Conservation (phyloP, 2,329 filamentous ascomycete species). For the Cordyceps cicadae region DNA sequence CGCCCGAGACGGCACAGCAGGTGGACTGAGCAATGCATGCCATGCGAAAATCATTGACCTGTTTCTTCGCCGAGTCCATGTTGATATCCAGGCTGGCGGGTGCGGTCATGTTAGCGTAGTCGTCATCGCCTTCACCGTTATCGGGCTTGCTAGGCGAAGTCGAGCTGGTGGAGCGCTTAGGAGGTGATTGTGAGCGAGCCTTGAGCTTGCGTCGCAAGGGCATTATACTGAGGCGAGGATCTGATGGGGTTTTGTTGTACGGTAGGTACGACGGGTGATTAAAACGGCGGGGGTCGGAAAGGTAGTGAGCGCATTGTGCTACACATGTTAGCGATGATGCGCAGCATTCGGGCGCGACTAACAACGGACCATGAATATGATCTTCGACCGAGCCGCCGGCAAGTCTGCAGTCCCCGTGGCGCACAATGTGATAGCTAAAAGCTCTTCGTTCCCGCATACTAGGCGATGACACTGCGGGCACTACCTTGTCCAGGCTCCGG, state of each 20-base stretch:
- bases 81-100: background rate
- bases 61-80: background rate
- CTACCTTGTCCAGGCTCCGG: background rate
- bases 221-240: background rate
- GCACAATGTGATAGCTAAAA: background rate
- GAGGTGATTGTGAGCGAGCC: background rate
- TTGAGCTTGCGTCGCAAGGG: background rate
- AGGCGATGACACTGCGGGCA: background rate
- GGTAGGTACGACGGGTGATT: background rate
- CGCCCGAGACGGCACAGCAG: constrained; percentile 15
- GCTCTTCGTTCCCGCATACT: background rate
- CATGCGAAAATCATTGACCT: background rate
- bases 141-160: background rate
- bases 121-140: background rate
- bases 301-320: background rate
- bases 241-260: background rate
- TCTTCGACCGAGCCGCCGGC: background rate
- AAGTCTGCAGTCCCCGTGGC: background rate
- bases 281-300: background rate
- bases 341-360: background rate
- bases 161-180: background rate
- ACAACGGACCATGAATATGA: background rate
- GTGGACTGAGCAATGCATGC: background rate
- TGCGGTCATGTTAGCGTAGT: background rate
- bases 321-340: background rate